These are phyloP conservation scores for Phytophthora lateralis DNA, from an alignment of 352 stramenopile genomes.

Conservation along the genomic window DNA sequence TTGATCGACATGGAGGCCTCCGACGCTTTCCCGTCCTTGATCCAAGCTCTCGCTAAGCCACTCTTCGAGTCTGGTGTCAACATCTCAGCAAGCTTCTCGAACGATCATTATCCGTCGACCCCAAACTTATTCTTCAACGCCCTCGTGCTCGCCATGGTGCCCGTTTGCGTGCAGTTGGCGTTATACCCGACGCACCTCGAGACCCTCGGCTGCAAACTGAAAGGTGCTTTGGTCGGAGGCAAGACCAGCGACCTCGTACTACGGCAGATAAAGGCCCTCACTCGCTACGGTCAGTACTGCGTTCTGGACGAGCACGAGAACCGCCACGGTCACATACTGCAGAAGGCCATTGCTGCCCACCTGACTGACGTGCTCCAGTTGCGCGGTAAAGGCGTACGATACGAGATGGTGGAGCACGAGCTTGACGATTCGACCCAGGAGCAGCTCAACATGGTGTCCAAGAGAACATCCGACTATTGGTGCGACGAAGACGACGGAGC, in stretches of 20 bases:
- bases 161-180: slow-evolving; percentile 51
- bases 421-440: slow-evolving; percentile 20
- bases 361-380: slow-evolving; percentile 42
- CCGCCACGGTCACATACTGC: slow-evolving; percentile 40
- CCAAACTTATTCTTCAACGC: slow-evolving; percentile 40
- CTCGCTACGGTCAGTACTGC: slow-evolving; percentile 38
- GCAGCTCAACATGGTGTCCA: slow-evolving; percentile 16
- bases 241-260: slow-evolving; percentile 23
- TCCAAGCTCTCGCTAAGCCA: slow-evolving; percentile 16
- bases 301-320: slow-evolving; percentile 34
- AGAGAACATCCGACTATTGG: slow-evolving; percentile 3
- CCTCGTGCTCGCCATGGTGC: slow-evolving; percentile 42
- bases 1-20: slow-evolving; percentile 15
- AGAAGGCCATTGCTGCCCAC: slow-evolving; percentile 50
- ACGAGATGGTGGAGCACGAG: slow-evolving; percentile 46
- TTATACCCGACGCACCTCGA: slow-evolving; percentile 32
- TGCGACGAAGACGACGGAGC: slow-evolving; percentile 26
- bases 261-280: slow-evolving; percentile 34
- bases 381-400: slow-evolving; percentile 33
- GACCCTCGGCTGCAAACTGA: slow-evolving; percentile 7
- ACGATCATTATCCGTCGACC: background rate
- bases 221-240: slow-evolving; percentile 14
- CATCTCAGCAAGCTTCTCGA: slow-evolving; percentile 7
- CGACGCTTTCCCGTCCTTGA: slow-evolving; percentile 14
- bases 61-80: slow-evolving; percentile 22